Conservation (phyloP, 805 yeast genomes). For the Monosporozyma yasuniensis region DNA sequence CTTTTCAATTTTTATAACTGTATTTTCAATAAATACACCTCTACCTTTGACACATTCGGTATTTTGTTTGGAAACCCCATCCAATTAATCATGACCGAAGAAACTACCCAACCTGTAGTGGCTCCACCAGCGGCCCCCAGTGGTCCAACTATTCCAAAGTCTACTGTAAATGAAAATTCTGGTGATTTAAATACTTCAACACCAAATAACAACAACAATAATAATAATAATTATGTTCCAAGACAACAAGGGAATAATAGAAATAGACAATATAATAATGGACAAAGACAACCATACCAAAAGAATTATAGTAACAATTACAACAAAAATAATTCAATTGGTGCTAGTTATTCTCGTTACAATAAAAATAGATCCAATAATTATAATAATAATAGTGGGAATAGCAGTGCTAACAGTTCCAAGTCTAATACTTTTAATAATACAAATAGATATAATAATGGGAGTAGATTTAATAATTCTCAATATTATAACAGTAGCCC, state of each 20-base stretch:
- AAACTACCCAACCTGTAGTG: background rate
- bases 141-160: background rate
- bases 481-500: background rate
- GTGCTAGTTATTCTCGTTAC: background rate
- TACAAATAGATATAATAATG: conserved; percentile 1
- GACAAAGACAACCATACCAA: background rate
- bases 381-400: conserved; percentile 1
- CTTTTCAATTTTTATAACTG: no score
- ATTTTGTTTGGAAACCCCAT: no score
- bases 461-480: background rate
- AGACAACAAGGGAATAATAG: background rate
- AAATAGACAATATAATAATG: background rate
- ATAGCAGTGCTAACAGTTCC: background rate
- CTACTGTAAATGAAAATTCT: background rate
- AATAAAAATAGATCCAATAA: conserved; percentile 2
- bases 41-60: no score
- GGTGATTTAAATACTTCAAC: background rate
- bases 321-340: background rate
- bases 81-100: background rate
- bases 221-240: background rate
- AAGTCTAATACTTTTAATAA: background rate
- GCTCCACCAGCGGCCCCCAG: background rate
- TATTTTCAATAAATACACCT: no score
- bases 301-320: background rate
- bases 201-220: background rate